Percentiles rank a stretch among this genome's conserved stretches.
These are phyloP conservation scores for Hemisphaericaspora subhashii DNA, from an alignment of 1,139 yeast species.

Conservation along the genomic window DNA sequence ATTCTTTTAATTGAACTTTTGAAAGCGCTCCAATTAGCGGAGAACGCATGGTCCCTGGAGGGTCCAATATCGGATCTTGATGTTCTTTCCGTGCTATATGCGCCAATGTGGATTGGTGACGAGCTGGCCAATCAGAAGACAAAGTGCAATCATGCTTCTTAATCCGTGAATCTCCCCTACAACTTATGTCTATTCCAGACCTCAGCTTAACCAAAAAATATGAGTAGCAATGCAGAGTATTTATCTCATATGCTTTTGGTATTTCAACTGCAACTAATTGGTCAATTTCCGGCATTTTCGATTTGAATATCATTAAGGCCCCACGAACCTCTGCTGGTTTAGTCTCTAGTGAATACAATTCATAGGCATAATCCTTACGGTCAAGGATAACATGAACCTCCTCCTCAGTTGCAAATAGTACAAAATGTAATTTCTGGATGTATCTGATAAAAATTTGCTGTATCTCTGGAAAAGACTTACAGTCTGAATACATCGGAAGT, in stretches of 20 bases:
- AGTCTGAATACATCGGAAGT: background rate
- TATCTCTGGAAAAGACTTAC: background rate
- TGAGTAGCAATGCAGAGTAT: background rate
- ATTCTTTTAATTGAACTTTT: too few relatives aligned
- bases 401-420: background rate
- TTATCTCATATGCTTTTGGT: background rate
- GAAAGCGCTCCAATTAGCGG: too few relatives aligned
- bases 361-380: background rate
- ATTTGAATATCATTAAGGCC: background rate
- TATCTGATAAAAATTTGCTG: background rate
- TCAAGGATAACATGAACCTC: background rate
- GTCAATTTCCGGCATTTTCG: background rate
- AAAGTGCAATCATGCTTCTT: too few relatives aligned
- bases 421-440: background rate
- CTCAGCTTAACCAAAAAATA: background rate
- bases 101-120: too few relatives aligned
- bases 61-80: too few relatives aligned
- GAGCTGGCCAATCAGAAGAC: too few relatives aligned
- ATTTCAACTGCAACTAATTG: background rate
- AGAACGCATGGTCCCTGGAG: too few relatives aligned
- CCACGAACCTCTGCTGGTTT: background rate
- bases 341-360: background rate
- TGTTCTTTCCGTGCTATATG: too few relatives aligned
- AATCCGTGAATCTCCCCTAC: too few relatives aligned
- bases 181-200: too few relatives aligned